Conservation (phyloP, 441 rosid genomes). For the Populus hybrid region DNA sequence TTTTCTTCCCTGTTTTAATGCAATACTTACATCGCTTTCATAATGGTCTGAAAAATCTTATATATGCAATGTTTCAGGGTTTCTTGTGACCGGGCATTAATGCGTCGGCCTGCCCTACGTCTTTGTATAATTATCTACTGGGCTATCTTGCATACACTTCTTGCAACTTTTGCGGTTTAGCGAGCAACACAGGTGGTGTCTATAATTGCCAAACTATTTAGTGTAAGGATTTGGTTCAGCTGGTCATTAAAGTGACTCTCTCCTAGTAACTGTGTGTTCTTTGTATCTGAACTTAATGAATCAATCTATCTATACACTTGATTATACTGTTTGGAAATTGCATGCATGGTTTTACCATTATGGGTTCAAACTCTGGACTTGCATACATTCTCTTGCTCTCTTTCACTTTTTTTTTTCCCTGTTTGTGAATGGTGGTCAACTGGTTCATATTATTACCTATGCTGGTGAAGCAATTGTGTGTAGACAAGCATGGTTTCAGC, state of each 20-base stretch:
- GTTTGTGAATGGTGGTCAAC: not conserved
- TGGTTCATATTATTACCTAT: not conserved
- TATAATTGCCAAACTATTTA: not conserved
- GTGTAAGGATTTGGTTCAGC: not conserved
- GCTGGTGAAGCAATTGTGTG: not conserved
- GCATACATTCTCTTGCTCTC: not conserved
- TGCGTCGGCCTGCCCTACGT: conserved; percentile 92
- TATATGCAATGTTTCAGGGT: conserved; percentile 54
- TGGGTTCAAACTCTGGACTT: not conserved
- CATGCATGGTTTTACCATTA: not conserved
- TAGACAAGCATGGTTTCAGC: not conserved
- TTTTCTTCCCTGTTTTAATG: conserved; percentile 7
- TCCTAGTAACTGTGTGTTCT: not conserved
- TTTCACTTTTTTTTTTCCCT: not conserved
- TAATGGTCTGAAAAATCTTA: conserved; percentile 8
- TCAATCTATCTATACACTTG: not conserved
- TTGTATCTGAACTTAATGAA: not conserved
- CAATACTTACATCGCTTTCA: conserved; percentile 1
- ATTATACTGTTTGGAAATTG: not conserved
- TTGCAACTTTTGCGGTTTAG: conserved; percentile 47
- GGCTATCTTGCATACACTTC: conserved; percentile 84
- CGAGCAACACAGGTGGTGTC: not conserved
- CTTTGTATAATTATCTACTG: conserved; percentile 89
- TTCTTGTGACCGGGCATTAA: conserved; percentile 94
- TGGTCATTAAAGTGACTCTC: not conserved